Evolutionary conservation across 768 basidiomycete genomes (phyloP).

Genomic region (Serendipita sp.): DNA sequence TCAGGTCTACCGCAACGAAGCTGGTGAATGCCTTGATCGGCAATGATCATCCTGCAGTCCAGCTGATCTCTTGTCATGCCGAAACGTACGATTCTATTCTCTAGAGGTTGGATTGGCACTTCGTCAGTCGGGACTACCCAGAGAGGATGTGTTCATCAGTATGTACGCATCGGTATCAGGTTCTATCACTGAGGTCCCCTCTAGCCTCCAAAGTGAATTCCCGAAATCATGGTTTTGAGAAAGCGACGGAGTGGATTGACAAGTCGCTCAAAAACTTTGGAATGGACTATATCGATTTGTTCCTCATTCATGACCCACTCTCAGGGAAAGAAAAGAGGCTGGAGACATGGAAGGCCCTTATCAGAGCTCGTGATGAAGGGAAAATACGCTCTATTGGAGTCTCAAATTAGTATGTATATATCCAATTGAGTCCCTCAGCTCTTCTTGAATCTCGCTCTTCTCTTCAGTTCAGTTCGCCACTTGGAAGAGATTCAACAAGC

Average conservation of each 20-base stretch:
- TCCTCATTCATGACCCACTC: conserved; percentile 60
- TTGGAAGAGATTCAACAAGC: conserved; percentile 55
- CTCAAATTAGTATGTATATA: conserved; percentile 54
- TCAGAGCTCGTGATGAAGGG: conserved; percentile 43
- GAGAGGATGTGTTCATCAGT: conserved; percentile 24
- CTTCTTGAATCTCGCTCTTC: background rate
- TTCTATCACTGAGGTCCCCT: background rate
- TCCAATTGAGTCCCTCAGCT: background rate
- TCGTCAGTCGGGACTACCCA: conserved; percentile 22
- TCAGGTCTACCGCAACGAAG: conserved; percentile 9
- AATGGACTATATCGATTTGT: conserved; percentile 55
- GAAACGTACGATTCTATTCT: too few relatives aligned
- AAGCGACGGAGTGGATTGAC: conserved; percentile 41
- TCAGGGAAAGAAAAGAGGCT: conserved; percentile 49
- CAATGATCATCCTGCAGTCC: too few relatives aligned
- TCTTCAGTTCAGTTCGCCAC: conserved; percentile 46
- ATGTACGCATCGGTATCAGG: conserved; percentile 17
- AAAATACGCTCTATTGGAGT: conserved; percentile 65
- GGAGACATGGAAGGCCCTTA: conserved; percentile 54
- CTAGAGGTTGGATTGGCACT: conserved; percentile 23
- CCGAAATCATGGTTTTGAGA: conserved; percentile 46
- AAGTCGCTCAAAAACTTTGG: conserved; percentile 42
- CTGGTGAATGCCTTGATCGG: too few relatives aligned
- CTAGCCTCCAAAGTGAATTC: conserved; percentile 52
- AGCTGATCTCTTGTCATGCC: too few relatives aligned